Base-by-base conservation (phyloP, 2,329 filamentous ascomycete genomes). In the Cadophora sp. region DNA sequence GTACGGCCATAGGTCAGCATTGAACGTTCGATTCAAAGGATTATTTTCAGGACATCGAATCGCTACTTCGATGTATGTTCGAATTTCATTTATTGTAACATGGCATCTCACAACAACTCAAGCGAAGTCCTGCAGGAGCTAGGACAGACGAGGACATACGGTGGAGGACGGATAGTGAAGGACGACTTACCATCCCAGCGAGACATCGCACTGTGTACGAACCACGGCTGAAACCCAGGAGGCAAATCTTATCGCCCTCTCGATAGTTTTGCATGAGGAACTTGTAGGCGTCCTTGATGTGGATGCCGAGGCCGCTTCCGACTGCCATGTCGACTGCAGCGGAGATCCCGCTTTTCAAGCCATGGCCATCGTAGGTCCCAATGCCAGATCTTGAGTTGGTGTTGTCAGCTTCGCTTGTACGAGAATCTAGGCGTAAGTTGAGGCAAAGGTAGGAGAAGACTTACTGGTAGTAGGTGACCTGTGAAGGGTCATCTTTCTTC, bases 181-280 rank as follows among this genome's bases (percentile, higher is more conserved):
- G n/a, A n/a, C n/a, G n/a, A 43, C 37, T 9, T 43, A 43, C 37
- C 80, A 82, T 81, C 2, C 80, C 80, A 22, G 79, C 77, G 4
- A 86, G 76, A 64, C 84, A 86, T 4, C 83, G 79, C 19, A 83
- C 83, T 1, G 83, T 85, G 63, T 86, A 86, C 5, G 83, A 81
- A 16, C 82, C 83, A 67, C 83, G 76, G 0, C 82, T 84, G 74
- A 85, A 85, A 3, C 83, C 83, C 27, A 85, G 80, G 22, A 84
- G 78, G 71, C 80, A 84, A 27, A 84, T 83, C 55, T 81, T 80
- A 68, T 84, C 82, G 24, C 80, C 81, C 34, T 82, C 81, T 0
- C 74, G 75, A 65, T 84, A 85, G 64, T 82, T 84, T 40, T 83
- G 76, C 83, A 84, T 84, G 8, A 85, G 69, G 56, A 85, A 85